These are phyloP conservation scores for Plasmodium knowlesi DNA, from an alignment of 169 alveolate genomes.

Conservation along the genomic window DNA sequence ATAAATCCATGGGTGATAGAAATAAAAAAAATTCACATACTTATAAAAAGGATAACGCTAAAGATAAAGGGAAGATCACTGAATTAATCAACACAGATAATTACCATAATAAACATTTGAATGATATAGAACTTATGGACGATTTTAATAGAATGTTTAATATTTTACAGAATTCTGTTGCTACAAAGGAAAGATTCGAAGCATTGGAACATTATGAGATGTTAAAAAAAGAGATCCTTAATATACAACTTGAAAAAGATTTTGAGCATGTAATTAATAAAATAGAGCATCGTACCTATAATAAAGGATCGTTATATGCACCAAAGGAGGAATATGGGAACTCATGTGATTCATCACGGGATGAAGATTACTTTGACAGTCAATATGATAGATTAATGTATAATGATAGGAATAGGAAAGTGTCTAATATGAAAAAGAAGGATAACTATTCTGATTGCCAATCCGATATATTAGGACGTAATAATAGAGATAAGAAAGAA, in stretches of 20 bases:
- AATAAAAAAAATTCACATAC: neutral
- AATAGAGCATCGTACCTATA: neutral
- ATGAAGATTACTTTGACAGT: neutral
- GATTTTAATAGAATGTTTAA: neutral
- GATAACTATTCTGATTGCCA: neutral
- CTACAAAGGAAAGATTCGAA: neutral
- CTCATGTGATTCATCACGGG: neutral
- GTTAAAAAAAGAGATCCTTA: neutral
- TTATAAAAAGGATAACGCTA: neutral
- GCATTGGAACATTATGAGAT: neutral
- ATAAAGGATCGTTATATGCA: neutral
- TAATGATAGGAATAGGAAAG: neutral
- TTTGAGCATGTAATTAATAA: neutral
- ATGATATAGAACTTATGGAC: neutral
- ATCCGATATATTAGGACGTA: neutral
- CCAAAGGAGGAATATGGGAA: neutral
- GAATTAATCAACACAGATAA: neutral
- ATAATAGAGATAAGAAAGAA: neutral
- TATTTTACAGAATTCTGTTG: neutral
- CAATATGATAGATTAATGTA: neutral
- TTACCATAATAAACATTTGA: neutral
- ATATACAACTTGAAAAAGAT: neutral
- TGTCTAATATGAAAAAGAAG: neutral
- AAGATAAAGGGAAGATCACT: neutral
- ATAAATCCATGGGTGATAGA: neutral